Conservation (phyloP, 2,329 filamentous ascomycete species). For the Alternaria solani region DNA sequence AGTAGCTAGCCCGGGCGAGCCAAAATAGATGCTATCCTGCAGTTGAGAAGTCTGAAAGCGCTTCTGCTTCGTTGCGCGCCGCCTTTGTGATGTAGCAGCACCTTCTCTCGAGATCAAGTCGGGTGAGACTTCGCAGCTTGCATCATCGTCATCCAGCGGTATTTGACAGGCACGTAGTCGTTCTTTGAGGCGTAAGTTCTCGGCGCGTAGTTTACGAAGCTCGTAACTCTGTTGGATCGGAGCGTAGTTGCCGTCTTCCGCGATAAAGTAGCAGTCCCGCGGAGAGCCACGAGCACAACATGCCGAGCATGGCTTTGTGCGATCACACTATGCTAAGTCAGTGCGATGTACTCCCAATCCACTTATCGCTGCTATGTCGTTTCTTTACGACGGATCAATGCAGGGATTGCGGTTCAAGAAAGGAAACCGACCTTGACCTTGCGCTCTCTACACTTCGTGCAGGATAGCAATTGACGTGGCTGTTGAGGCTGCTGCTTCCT, state of each 20-base stretch:
- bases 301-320: constrained; percentile 59
- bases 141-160: constrained; percentile 50
- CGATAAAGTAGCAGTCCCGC: constrained; percentile 58
- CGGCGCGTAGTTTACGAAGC: constrained; percentile 55
- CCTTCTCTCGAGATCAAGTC: constrained; percentile 33
- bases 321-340: constrained; percentile 50
- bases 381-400: too few relatives aligned
- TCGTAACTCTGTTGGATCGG: constrained; percentile 59
- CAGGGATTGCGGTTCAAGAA: too few relatives aligned
- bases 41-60: constrained; percentile 53
- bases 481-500: constrained; percentile 53
- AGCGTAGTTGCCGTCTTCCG: constrained; percentile 56
- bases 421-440: constrained; percentile 51
- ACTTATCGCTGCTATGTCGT: too few relatives aligned
- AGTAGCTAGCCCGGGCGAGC: constrained; percentile 58
- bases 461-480: constrained; percentile 56
- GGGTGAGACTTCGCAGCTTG: constrained; percentile 34
- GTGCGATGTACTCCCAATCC: neutral
- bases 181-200: constrained; percentile 57
- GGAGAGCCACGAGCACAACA: constrained; percentile 59
- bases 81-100: constrained; percentile 31
- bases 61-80: constrained; percentile 39
- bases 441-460: constrained; percentile 59
- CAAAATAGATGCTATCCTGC: constrained; percentile 59
- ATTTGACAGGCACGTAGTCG: constrained; percentile 47